Evolutionary conservation across 768 basidiomycete genomes (phyloP), one percentile per base, ranked within the genome.

Genomic region (Cytidiella melzeri): DNA sequence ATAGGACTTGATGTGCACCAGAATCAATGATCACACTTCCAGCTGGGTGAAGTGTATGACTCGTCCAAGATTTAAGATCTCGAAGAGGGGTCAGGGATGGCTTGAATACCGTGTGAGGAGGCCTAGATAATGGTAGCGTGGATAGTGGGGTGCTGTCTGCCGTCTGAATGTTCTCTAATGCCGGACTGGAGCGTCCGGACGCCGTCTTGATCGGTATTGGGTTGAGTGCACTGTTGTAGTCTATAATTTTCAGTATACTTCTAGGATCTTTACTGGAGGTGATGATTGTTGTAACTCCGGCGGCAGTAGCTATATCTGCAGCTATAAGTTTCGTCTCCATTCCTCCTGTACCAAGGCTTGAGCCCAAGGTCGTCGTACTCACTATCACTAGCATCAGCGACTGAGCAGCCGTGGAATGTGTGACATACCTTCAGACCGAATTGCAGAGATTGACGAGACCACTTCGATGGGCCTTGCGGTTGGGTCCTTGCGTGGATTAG

Each of bases 261-360:
- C 77, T 72, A 0, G 92, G 89, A 21, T 76, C 71, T 57, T 83
- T 87, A 67, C 91, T 93, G 19, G 89, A 87, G 41, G 85, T 83
- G 59, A 99, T 89, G 39, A 97, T 75, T 0, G 95, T 96, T 4
- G 89, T 83, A 26, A 95, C 92, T 5, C 96, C 96, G 0, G 94
- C 95, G 0, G 84, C 93, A 0, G 90, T 95, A 4, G 95, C 93
- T 25, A 99, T 92, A 61, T 99, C 96, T 0, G 96, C 95, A 1
- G 96, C 96, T 55, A 98, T 96, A 57, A 98, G 80, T 62, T 98
- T 99, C 2, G 96, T 99, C 67, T 96, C 93, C 96, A 98, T 98
- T 3, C 96, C 96, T 0, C 96, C 96, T 1, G 96, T 98, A 0
- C 96, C 96, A 10, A 99, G 76, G 56, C 80, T 90, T 1, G 92